Percentiles rank a stretch among this genome's conserved stretches.
Conservation (phyloP, 345 rosid genomes). For the Kernera saxatilis region DNA sequence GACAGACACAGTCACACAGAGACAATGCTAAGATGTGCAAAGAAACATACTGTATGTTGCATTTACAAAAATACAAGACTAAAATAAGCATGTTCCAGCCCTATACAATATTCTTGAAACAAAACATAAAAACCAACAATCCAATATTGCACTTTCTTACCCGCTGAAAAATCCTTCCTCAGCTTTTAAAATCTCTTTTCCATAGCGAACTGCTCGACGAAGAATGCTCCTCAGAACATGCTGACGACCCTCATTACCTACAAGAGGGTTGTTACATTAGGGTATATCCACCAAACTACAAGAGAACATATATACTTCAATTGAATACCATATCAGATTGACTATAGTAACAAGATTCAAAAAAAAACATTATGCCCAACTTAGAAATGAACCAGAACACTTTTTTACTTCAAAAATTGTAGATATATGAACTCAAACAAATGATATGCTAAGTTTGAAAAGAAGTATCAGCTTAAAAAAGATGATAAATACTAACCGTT, state of each 20-base stretch:
- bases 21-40: neutral
- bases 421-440: neutral
- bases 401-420: no score
- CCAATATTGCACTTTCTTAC: conserved; percentile 35
- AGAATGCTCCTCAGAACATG: conserved; percentile 80
- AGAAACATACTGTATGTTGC: neutral
- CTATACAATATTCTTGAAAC: neutral
- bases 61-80: neutral
- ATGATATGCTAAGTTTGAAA: neutral
- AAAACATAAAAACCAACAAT: neutral
- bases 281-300: neutral
- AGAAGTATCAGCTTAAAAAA: no score
- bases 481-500: neutral
- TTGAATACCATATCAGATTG: neutral
- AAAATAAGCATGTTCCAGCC: neutral
- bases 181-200: conserved; percentile 75
- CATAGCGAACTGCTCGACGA: conserved; percentile 85
- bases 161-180: conserved; percentile 75
- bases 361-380: neutral
- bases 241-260: conserved; percentile 88
- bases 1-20: neutral
- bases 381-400: no score
- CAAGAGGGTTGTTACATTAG: neutral
- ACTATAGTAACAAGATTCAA: neutral
- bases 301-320: neutral